These are phyloP conservation scores for Penicillium salamii DNA, from an alignment of 495 filamentous ascomycete genomes.

Conservation along the genomic window DNA sequence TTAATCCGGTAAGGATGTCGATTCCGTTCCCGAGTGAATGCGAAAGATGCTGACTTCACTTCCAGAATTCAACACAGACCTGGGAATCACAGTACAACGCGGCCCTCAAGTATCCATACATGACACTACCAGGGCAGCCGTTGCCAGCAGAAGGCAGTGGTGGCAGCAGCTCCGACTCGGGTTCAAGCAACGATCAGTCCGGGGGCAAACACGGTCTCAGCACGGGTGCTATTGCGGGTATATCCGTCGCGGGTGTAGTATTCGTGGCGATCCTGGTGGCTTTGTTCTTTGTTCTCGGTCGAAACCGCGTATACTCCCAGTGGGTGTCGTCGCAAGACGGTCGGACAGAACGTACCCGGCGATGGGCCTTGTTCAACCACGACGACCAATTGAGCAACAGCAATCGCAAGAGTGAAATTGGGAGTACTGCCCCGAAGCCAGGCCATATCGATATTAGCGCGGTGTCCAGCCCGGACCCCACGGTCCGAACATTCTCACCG, in stretches of 20 bases:
- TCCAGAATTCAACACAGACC: constrained; percentile 32
- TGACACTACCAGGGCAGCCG: constrained; percentile 38
- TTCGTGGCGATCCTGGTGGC: constrained; percentile 32
- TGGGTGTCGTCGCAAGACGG: constrained; percentile 37
- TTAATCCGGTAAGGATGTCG: constrained; percentile 32
- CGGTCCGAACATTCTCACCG: constrained; percentile 12
- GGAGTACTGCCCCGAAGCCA: constrained; percentile 10
- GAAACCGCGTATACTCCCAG: constrained; percentile 35
- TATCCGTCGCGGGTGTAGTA: constrained; percentile 29
- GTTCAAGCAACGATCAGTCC: neutral
- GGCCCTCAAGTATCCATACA: constrained; percentile 33
- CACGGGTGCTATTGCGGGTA: constrained; percentile 38
- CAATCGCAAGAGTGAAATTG: constrained; percentile 14
- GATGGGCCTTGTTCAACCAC: constrained; percentile 29
- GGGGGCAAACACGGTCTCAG: constrained; percentile 18
- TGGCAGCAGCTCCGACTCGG: constrained; percentile 1
- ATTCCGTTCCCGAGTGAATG: neutral
- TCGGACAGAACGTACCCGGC: constrained; percentile 29
- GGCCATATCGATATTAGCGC: constrained; percentile 7
- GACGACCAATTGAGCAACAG: neutral
- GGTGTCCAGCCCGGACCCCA: constrained; percentile 15
- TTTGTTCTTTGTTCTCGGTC: constrained; percentile 40
- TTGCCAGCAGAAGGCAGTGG: constrained; percentile 34
- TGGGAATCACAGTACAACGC: constrained; percentile 31
- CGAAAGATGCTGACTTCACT: neutral